phyloP scores from a whole-genome alignment of 768 basidiomycete genomes.

The Trametes punicea region DNA sequence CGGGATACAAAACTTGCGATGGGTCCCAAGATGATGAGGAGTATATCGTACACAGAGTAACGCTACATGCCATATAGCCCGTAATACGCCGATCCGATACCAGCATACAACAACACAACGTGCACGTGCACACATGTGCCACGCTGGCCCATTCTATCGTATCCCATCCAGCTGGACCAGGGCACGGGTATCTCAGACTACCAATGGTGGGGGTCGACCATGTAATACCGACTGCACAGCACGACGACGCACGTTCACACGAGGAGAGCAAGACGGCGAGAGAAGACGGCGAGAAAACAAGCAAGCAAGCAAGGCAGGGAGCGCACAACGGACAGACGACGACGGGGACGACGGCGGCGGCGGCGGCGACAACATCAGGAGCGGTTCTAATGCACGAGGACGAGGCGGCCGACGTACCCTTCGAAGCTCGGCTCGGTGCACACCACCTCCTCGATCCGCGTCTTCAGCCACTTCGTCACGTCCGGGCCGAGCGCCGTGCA shows the following conservation, averaged over 20 bases:
- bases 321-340: too few species aligned
- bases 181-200: not conserved
- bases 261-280: not conserved
- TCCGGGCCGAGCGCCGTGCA: constrained; percentile 66
- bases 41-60: too few species aligned
- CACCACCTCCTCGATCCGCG: constrained; percentile 56
- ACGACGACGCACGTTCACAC: not conserved
- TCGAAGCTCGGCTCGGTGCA: constrained; percentile 59
- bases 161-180: too few species aligned
- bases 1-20: too few species aligned
- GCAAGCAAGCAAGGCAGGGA: not conserved
- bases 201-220: constrained; percentile 11
- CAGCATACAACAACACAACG: too few species aligned
- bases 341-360: not conserved
- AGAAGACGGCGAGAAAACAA: not conserved
- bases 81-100: too few species aligned
- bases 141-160: too few species aligned
- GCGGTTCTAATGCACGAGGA: constrained; percentile 12
- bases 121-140: too few species aligned
- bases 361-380: not conserved
- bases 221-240: constrained; percentile 11
- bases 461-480: constrained; percentile 65
- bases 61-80: too few species aligned
- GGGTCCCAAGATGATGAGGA: too few species aligned
- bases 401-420: constrained; percentile 29